Base-by-base conservation (phyloP, 352 stramenopile species). In the Pythium aristosporum region DNA sequence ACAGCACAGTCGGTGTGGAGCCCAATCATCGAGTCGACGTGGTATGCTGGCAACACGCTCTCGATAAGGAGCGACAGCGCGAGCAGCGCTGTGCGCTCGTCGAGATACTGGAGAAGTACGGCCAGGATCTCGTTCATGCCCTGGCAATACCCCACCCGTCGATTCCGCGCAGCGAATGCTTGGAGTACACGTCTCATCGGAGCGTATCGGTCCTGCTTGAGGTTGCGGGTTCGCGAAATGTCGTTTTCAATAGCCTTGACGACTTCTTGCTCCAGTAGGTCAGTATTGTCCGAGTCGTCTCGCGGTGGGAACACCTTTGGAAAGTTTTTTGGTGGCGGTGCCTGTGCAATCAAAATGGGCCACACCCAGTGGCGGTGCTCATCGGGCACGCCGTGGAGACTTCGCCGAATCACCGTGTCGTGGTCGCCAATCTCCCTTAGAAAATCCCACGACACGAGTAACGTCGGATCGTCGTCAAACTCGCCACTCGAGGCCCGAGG, bases 121-220 rank as follows among this genome's bases (percentile, higher is more conserved):
- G 80, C 80, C 9, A 89, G 61, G 6, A 94, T 88, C 64, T 94
- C 85, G 55, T 94, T 94, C 85, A 94, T 94, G 12, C 85, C 85
- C 63, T 94, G 85, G 36, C 85, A 94, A 54, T 94, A 94, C 0
- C 85, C 85, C 36, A 94, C 82, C 1, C 82, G 76, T 8, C 83
- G 82, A 63, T 92, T 91, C 30, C 83, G 80, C 50, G 72, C 74
- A 2, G 85, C 85, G 77, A 94, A 94, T 12, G 82, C 77, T 21
- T 79, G 80, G 11, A 94, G 75, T 16, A 92, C 82, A 46, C 80
- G 75, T 8, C 82, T 71, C 79, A 94, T 91, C 12, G 76, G 69
- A 25, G 69, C 62, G 7, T 77, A 69, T 68, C 89, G 77, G 32
- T 82, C 76, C 9, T 80, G 68, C 20, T 75, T 64, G 15, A 91